Percentiles rank a stretch among this genome's conserved stretches.
Evolutionary conservation across 768 basidiomycete genomes (phyloP).

Genomic region (Lentinula sp.): DNA sequence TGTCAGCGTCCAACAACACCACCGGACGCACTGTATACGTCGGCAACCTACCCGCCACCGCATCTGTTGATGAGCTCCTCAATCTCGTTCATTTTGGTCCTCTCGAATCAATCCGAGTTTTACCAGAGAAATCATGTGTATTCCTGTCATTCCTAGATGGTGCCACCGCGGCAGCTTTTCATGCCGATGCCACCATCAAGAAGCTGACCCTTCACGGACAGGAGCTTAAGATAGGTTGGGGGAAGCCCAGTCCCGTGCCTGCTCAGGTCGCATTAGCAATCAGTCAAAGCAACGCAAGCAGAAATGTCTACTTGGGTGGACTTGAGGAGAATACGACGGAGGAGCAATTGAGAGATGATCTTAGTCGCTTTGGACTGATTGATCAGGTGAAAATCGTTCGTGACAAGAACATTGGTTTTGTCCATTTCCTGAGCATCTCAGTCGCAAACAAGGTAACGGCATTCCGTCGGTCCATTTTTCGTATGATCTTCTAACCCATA

Average conservation of each 20-base stretch:
- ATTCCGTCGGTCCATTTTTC: background rate
- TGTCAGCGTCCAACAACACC: slow-evolving; percentile 58
- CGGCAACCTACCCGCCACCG: slow-evolving; percentile 91
- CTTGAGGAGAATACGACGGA: slow-evolving; percentile 88
- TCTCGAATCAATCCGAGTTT: slow-evolving; percentile 87
- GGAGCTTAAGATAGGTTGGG: slow-evolving; percentile 99
- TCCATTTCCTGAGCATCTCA: slow-evolving; percentile 94
- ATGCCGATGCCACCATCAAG: slow-evolving; percentile 94
- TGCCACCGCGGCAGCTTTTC: slow-evolving; percentile 90
- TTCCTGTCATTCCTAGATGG: slow-evolving; percentile 98
- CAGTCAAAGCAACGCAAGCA: slow-evolving; percentile 84
- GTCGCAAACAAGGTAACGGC: slow-evolving; percentile 84
- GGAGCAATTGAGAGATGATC: slow-evolving; percentile 85
- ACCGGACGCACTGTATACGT: slow-evolving; percentile 94
- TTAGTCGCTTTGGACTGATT: slow-evolving; percentile 90
- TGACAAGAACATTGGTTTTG: slow-evolving; percentile 99
- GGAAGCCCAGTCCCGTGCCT: slow-evolving; percentile 87
- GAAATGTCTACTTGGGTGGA: slow-evolving; percentile 96
- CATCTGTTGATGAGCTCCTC: slow-evolving; percentile 95
- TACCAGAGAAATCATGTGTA: slow-evolving; percentile 95
- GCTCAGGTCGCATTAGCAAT: slow-evolving; percentile 84
- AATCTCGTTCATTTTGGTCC: slow-evolving; percentile 98
- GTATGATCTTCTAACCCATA: slow-evolving; percentile 1
- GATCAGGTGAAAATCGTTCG: slow-evolving; percentile 99
- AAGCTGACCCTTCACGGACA: slow-evolving; percentile 90